phyloP scores from a whole-genome alignment of 202 grass and related monocot genomes.

The Brachypodium distachyon region DNA sequence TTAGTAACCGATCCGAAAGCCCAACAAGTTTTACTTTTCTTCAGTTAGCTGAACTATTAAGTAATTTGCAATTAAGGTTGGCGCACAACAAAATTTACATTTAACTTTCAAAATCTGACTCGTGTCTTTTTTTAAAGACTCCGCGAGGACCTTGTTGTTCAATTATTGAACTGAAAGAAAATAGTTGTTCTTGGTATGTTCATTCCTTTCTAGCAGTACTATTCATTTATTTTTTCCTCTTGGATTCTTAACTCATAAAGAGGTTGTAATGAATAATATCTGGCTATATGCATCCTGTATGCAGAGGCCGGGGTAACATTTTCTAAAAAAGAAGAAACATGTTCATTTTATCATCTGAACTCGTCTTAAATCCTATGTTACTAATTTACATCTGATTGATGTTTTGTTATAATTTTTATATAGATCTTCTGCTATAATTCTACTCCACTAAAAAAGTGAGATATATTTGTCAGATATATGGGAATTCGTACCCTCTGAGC shows the following conservation, averaged over 20 bases:
- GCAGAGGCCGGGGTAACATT: too few relatives aligned
- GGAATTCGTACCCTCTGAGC: neutral
- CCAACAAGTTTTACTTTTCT: neutral
- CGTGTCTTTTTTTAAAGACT: neutral
- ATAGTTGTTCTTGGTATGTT: neutral
- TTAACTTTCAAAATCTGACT: neutral
- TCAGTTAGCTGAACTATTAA: neutral
- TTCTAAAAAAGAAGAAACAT: too few relatives aligned
- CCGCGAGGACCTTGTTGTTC: neutral
- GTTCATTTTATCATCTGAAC: neutral
- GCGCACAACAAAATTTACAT: neutral
- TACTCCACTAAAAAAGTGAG: neutral
- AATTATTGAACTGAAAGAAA: neutral
- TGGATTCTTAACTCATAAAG: neutral
- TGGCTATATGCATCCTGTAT: too few relatives aligned
- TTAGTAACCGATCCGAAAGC: neutral
- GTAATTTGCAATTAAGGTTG: neutral
- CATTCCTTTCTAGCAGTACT: neutral
- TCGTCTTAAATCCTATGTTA: neutral
- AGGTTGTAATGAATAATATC: too few relatives aligned
- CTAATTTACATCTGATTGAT: neutral
- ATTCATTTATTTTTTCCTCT: neutral
- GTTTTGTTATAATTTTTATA: neutral
- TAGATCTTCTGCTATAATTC: neutral
- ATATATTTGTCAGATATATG: neutral